A percentile compares a stretch with the other conserved stretches of the same genome.
phyloP scores from a whole-genome alignment of 2,329 filamentous ascomycete species.

The Colletotrichum eleusines region DNA sequence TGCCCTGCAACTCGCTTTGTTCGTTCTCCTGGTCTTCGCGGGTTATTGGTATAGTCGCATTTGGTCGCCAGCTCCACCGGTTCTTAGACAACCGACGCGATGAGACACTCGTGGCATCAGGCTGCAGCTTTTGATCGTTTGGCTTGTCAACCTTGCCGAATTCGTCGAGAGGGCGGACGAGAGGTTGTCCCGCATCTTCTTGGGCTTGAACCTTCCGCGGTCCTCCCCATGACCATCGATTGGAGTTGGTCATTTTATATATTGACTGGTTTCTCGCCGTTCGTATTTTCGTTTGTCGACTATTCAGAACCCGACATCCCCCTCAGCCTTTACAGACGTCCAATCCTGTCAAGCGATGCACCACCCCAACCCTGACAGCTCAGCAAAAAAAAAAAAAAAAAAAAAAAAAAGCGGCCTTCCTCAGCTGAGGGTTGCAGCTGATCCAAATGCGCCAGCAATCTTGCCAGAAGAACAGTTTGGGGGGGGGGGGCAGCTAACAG shows the following conservation, averaged over 20 bases:
- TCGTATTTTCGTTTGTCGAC: not conserved
- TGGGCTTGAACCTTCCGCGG: slow-evolving; percentile 9
- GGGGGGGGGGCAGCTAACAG: slow-evolving; percentile 10
- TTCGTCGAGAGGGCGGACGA: slow-evolving; percentile 10
- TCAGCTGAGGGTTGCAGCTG: slow-evolving; percentile 4
- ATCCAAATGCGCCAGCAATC: not conserved
- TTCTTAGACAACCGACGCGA: slow-evolving; percentile 33
- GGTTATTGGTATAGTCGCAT: slow-evolving; percentile 21
- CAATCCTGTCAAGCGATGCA: slow-evolving; percentile 15
- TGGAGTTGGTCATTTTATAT: slow-evolving; percentile 33
- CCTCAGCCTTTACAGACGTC: slow-evolving; percentile 1
- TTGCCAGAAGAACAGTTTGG: slow-evolving; percentile 7
- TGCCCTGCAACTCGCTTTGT: slow-evolving; percentile 1
- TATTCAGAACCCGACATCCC: not conserved
- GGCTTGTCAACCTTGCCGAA: slow-evolving; percentile 2
- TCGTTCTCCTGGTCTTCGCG: slow-evolving; percentile 24
- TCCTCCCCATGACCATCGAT: slow-evolving; percentile 39
- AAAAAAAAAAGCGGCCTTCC: slow-evolving; percentile 2
- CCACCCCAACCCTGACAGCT: slow-evolving; percentile 24
- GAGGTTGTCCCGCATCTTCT: slow-evolving; percentile 14
- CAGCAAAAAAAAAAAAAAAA: too few species aligned
- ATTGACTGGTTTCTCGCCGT: slow-evolving; percentile 1
- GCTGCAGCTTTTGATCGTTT: slow-evolving; percentile 24
- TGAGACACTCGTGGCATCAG: slow-evolving; percentile 20
- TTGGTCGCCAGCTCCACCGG: slow-evolving; percentile 39